Conservation (phyloP, 1,284 basidiomycete genomes). For the Irpex lacteus region DNA sequence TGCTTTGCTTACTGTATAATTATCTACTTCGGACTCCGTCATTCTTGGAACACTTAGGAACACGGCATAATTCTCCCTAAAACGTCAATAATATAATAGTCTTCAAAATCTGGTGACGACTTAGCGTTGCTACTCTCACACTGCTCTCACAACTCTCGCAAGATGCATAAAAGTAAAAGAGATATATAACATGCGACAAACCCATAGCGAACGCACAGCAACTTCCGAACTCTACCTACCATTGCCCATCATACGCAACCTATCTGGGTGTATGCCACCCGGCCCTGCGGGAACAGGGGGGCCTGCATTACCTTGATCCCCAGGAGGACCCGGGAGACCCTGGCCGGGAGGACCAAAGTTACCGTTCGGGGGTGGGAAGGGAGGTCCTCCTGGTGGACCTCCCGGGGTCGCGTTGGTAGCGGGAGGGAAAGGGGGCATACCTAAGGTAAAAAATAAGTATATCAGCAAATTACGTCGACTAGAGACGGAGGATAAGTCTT, state of each 20-base stretch:
- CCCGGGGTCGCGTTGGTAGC: conserved; percentile 28
- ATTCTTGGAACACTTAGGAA: too few species aligned
- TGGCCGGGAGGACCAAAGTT: conserved; percentile 22
- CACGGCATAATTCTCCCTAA: too few species aligned
- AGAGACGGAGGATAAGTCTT: conserved; percentile 3
- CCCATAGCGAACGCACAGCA: background rate
- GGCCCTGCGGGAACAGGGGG: conserved; percentile 31
- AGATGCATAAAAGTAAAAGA: background rate
- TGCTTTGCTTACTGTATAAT: too few species aligned
- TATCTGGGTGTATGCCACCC: conserved; percentile 81
- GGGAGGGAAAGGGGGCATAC: conserved; percentile 57
- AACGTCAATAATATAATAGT: too few species aligned
- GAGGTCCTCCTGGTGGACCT: conserved; percentile 31
- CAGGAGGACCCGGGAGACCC: conserved; percentile 22
- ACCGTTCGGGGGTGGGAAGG: conserved; percentile 49
- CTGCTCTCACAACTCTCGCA: background rate
- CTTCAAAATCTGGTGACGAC: too few species aligned
- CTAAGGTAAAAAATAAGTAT: conserved; percentile 12
- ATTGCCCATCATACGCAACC: conserved; percentile 75
- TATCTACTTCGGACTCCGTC: too few species aligned
- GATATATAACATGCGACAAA: background rate
- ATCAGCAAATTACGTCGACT: background rate
- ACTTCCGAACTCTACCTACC: conserved; percentile 17
- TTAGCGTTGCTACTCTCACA: background rate
- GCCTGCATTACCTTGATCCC: conserved; percentile 30